A percentile compares a stretch with the other conserved stretches of the same genome.
Evolutionary conservation across 225 moss, liverwort and hornwort genomes (phyloP).

Genomic region (Sphagnum tenellum): DNA sequence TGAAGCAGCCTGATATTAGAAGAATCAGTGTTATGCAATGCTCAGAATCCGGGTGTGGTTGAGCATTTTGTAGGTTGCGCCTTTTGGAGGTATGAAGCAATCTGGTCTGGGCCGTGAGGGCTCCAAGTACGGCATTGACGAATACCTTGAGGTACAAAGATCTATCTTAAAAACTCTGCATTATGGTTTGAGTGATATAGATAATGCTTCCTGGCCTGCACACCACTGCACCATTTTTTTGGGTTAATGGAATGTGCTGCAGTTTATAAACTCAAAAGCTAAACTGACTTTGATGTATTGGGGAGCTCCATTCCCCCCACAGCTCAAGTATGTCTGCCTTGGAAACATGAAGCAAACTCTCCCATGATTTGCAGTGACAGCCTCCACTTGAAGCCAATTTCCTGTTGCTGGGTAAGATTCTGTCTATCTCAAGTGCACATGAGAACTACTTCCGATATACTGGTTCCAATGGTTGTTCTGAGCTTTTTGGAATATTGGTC

Average conservation of each 20-base stretch:
- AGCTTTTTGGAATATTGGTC: too few relatives aligned
- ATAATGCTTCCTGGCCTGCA: background rate
- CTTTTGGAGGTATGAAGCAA: slow-evolving; percentile 90
- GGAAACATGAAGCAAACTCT: slow-evolving; percentile 57
- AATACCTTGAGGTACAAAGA: slow-evolving; percentile 75
- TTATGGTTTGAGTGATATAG: too few relatives aligned
- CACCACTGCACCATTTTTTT: background rate
- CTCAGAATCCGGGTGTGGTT: background rate
- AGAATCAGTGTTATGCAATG: too few relatives aligned
- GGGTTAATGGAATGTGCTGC: background rate
- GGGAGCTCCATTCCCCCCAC: slow-evolving; percentile 3
- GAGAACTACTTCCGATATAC: too few relatives aligned
- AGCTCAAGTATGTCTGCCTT: slow-evolving; percentile 64
- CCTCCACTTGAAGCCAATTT: too few relatives aligned
- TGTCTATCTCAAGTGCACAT: too few relatives aligned
- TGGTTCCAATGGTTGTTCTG: too few relatives aligned
- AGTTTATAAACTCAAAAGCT: background rate
- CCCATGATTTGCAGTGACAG: too few relatives aligned
- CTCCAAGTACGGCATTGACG: slow-evolving; percentile 91
- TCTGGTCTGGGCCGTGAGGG: slow-evolving; percentile 94
- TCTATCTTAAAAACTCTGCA: background rate
- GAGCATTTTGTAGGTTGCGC: slow-evolving; percentile 60
- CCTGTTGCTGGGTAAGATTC: too few relatives aligned
- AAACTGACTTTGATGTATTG: too few relatives aligned
- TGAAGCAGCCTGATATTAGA: too few relatives aligned